Evolutionary conservation across 352 stramenopile genomes (phyloP), one percentile per base, ranked within the genome.

Genomic region (Aphanomyces invadans): DNA sequence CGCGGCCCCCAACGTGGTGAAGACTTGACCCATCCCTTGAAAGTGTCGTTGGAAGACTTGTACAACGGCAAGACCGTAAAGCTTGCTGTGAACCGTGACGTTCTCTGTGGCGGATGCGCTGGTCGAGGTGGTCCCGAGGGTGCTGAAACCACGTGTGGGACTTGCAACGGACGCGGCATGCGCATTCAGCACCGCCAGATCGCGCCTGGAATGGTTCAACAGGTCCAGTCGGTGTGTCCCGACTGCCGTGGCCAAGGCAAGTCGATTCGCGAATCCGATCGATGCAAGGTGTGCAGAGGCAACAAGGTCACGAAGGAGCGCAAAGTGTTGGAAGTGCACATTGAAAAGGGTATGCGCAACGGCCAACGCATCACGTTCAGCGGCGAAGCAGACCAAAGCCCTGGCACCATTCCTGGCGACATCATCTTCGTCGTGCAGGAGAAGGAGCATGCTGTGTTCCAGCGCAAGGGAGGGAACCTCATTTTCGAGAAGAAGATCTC

Each of bases 41-140:
- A 97, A 75, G 95, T 99, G 26, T 97, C 89, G 55, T 80, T 99
- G 48, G 96, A 99, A 75, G 97, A 99, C 71, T 75, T 99, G 51
- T 99, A 99, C 88, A 99, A 99, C 71, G 97, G 97, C 73, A 99
- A 99, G 79, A 99, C 94, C 5, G 91, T 98, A 52, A 98, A 98
- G 70, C 78, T 99, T 23, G 94, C 96, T 2, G 93, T 99, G 60
- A 98, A 97, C 70, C 92, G 96, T 39, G 96, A 99, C 71, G 89
- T 96, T 67, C 70, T 96, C 11, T 97, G 91, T 60, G 71, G 73
- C 25, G 76, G 82, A 64, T 97, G 91, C 69, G 86, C 93, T 29
- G 91, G 91, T 52, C 78, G 78, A 36, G 91, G 91, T 46, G 93
- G 97, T 45, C 96, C 97, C 38, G 82, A 96, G 46, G 97, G 97